phyloP scores from a whole-genome alignment of 2,329 filamentous ascomycete genomes.

The Neonectria ditissima region DNA sequence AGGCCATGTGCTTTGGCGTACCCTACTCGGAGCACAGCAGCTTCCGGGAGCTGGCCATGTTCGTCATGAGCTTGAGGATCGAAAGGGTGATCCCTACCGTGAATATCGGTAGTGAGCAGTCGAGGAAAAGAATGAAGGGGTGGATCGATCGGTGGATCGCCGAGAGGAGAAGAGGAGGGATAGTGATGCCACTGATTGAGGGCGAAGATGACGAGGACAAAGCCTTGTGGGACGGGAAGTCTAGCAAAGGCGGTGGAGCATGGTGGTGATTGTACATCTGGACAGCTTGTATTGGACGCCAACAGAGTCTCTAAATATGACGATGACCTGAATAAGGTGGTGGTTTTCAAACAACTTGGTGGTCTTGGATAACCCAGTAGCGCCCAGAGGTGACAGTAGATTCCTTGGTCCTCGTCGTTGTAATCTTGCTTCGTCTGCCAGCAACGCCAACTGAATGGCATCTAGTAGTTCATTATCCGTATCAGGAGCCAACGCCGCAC shows the following conservation, averaged over 20 bases:
- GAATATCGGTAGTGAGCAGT: constrained; percentile 75
- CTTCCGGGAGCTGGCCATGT: constrained; percentile 94
- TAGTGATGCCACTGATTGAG: constrained; percentile 59
- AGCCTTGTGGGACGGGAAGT: constrained; percentile 55
- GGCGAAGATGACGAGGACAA: constrained; percentile 52
- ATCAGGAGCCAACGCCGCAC: constrained; percentile 46
- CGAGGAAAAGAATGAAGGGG: constrained; percentile 70
- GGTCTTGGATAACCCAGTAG: background rate
- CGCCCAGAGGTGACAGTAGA: background rate
- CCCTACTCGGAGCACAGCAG: constrained; percentile 97
- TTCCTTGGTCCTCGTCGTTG: background rate
- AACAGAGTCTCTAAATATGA: background rate
- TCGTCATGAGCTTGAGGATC: constrained; percentile 87
- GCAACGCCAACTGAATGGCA: constrained; percentile 12
- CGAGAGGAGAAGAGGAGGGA: constrained; percentile 68
- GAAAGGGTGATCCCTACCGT: constrained; percentile 94
- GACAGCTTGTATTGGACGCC: background rate
- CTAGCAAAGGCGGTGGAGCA: constrained; percentile 51
- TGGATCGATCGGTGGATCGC: constrained; percentile 74
- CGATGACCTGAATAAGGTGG: too few species aligned
- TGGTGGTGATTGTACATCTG: constrained; percentile 50
- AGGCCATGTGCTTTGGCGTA: constrained; percentile 90
- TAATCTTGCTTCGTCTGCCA: background rate
- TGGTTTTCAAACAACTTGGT: background rate
- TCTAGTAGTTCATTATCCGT: constrained; percentile 44